A percentile compares a stretch with the other conserved stretches of the same genome.
Evolutionary conservation across 371 early-diverging fungal genomes (phyloP).

Genomic region (Quaeritorhiza haematococci): DNA sequence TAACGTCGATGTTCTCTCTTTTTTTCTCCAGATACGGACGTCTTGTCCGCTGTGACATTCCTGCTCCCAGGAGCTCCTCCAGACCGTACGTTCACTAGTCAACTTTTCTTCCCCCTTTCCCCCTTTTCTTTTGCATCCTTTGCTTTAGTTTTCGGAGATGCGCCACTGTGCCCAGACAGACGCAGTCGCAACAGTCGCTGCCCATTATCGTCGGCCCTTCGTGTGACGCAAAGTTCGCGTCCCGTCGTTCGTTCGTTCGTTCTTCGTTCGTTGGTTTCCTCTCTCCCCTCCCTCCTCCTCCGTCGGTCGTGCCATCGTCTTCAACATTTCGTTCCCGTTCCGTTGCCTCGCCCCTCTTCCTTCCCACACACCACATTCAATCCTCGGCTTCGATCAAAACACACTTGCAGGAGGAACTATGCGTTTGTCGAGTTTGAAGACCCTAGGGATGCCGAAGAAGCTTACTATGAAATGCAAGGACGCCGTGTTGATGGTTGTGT

Average conservation of each 20-base stretch:
- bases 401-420: conserved; percentile 58
- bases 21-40: conserved; percentile 61
- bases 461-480: conserved; percentile 84
- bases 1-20: background rate
- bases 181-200: no score
- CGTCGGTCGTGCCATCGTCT: background rate
- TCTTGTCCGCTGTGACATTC: conserved; percentile 78
- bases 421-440: conserved; percentile 93
- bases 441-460: conserved; percentile 80
- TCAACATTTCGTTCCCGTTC: background rate
- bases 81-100: conserved; percentile 62
- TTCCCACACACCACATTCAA: background rate
- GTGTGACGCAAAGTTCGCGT: no score
- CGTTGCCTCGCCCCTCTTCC: background rate
- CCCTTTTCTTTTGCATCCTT: no score
- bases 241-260: no score
- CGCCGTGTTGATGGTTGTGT: conserved; percentile 71
- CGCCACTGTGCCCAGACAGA: no score
- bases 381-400: background rate
- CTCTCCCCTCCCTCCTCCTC: background rate
- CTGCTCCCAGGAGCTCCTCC: conserved; percentile 61
- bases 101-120: no score
- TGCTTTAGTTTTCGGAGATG: no score
- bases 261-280: no score
- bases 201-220: no score